Evolutionary conservation across 2,329 filamentous ascomycete species (phyloP).

Genomic region (Periconia sp.): DNA sequence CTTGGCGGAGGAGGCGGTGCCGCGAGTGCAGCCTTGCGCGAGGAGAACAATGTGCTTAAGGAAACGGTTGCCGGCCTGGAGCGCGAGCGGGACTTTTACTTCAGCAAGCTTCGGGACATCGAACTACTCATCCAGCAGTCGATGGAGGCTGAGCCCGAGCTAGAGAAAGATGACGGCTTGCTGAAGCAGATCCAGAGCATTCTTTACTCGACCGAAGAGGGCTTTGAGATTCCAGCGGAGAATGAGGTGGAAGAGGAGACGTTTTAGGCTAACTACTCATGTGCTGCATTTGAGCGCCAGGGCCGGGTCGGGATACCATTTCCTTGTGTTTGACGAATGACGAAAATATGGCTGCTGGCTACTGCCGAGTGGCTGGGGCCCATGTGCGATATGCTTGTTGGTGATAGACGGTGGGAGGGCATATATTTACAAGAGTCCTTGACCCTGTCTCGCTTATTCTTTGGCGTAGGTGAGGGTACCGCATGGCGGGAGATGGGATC

Average conservation of each 20-base stretch:
- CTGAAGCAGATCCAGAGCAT: constrained; percentile 97
- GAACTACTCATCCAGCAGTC: constrained; percentile 93
- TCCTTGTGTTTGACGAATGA: constrained; percentile 29
- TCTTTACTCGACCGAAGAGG: constrained; percentile 89
- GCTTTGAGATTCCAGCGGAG: constrained; percentile 87
- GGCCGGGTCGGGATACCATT: constrained; percentile 38
- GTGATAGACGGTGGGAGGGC: constrained; percentile 8
- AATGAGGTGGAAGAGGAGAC: constrained; percentile 75
- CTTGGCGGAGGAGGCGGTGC: constrained; percentile 56
- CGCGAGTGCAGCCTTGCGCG: constrained; percentile 73
- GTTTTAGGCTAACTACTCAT: constrained; percentile 21
- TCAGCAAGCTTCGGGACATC: constrained; percentile 97
- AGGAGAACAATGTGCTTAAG: constrained; percentile 88
- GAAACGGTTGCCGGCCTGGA: constrained; percentile 95
- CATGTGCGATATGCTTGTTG: constrained; percentile 1
- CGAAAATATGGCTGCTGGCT: constrained; percentile 3
- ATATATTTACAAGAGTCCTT: neutral
- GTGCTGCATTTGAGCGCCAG: constrained; percentile 40
- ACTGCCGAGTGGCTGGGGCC: neutral
- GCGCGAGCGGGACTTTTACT: constrained; percentile 98
- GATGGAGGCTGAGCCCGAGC: constrained; percentile 87
- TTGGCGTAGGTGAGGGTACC: neutral
- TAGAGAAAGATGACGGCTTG: constrained; percentile 92
- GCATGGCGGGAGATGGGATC: neutral
- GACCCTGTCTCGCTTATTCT: neutral